Evolutionary conservation across 1,284 basidiomycete genomes (phyloP), one percentile per base, ranked within the genome.

Genomic region (Trichosporon sp.): DNA sequence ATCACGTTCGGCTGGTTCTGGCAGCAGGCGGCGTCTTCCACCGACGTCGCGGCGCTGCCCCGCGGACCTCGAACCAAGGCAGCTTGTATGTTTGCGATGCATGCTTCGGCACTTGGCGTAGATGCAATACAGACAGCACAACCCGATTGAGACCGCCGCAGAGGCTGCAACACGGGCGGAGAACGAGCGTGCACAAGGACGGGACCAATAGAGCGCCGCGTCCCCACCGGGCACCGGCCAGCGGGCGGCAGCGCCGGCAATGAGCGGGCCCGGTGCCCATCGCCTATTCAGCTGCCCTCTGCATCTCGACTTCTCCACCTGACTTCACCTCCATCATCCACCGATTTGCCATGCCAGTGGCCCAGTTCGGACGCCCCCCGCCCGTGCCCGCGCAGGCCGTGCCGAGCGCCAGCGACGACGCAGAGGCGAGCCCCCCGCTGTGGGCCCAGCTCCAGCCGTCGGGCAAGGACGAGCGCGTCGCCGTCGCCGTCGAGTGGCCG

Each of bases 401-500:
- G 62, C 62, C 65, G 13, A 35, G 67, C 11, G 66, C 47, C 2
- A 32, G 21, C 47, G 71, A 70, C 64, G 64, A 62, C 12, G 71
- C 67, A 29, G 69, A 72, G 53, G 71, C 67, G 3, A 56, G 38
- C 51, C 67, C 69, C 0, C 67, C 68, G 35, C 67, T 72, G 13
- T 72, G 71, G 71, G 63, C 71, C 0, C 38, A 64, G 27, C 63
- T 72, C 27, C 64, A 11, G 11, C 62, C 44, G 9, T n/a, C 32
- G 15, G 64, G 44, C 7, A 58, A 62, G 35, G 65, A 62, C 4
- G 38, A 31, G 5, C 69, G 71, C 13, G 31, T 72, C 32, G 58
- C 65, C 32, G 42, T 72, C 27, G 69, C 71, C 0, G 31, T 72
- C 31, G 69, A 72, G 53, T 72, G 71, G 71, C 58, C 67, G 3